Evolutionary conservation across 202 grass and related monocot genomes (phyloP).

Genomic region (Musa balbisiana): DNA sequence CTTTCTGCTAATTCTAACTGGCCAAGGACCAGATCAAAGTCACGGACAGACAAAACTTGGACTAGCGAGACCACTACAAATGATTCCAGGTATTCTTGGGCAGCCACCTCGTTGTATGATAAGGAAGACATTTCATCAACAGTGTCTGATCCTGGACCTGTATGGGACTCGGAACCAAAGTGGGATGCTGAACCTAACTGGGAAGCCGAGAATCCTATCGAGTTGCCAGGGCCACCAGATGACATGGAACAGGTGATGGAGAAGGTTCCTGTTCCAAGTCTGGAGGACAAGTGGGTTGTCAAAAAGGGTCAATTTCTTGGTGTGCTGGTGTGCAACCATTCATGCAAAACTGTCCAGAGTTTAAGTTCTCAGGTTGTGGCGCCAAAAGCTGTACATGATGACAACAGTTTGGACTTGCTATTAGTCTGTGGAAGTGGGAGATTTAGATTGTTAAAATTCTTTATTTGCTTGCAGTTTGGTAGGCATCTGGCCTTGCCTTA

Average conservation of each 20-base stretch:
- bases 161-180: slow-evolving; percentile 82
- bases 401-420: slow-evolving; percentile 65
- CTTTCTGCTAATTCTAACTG: slow-evolving; percentile 64
- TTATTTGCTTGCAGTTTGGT: slow-evolving; percentile 63
- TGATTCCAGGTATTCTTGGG: slow-evolving; percentile 56
- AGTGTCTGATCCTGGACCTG: slow-evolving; percentile 84
- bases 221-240: slow-evolving; percentile 20
- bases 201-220: slow-evolving; percentile 20
- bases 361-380: slow-evolving; percentile 68
- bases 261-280: slow-evolving; percentile 16
- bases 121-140: slow-evolving; percentile 96
- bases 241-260: slow-evolving; percentile 16
- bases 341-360: slow-evolving; percentile 72
- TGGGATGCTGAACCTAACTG: slow-evolving; percentile 13
- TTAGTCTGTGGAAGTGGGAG: slow-evolving; percentile 76
- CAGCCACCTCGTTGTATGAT: slow-evolving; percentile 64
- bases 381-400: slow-evolving; percentile 67
- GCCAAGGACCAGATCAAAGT: slow-evolving; percentile 87
- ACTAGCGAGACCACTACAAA: slow-evolving; percentile 38
- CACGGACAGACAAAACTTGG: slow-evolving; percentile 54
- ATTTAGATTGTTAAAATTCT: slow-evolving; percentile 73
- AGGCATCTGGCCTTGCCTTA: slow-evolving; percentile 71
- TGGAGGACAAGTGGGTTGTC: slow-evolving; percentile 44
- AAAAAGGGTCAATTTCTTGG: slow-evolving; percentile 82
- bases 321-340: slow-evolving; percentile 84